These are phyloP conservation scores for Lactarius trivialis DNA, from an alignment of 768 basidiomycete species.

Conservation along the genomic window DNA sequence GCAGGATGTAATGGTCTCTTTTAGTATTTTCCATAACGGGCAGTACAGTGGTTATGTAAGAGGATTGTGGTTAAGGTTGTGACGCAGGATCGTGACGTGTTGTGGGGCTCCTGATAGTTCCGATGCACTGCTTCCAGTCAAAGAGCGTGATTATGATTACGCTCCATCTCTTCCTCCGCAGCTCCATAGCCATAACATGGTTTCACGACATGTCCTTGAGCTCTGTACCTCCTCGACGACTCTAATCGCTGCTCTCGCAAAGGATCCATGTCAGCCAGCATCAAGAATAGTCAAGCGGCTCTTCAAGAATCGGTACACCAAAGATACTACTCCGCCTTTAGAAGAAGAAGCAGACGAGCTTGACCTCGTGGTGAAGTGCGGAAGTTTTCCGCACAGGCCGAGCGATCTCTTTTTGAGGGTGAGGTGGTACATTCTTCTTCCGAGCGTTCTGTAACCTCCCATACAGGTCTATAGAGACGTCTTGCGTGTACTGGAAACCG, in stretches of 20 bases:
- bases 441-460: neutral
- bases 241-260: conserved; percentile 10
- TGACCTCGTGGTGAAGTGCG: conserved; percentile 42
- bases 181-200: conserved; percentile 2
- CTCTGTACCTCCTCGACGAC: conserved; percentile 18
- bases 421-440: conserved; percentile 16
- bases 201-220: conserved; percentile 11
- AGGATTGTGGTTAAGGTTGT: conserved; percentile 5
- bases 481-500: conserved; percentile 48
- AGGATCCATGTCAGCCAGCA: conserved; percentile 1
- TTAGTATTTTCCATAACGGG: too few species aligned
- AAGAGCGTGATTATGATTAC: neutral
- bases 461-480: conserved; percentile 55
- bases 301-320: neutral
- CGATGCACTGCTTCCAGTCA: neutral
- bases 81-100: neutral
- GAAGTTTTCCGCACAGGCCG: conserved; percentile 46
- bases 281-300: conserved; percentile 7
- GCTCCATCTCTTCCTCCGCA: neutral
- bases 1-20: too few species aligned
- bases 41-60: too few species aligned
- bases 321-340: neutral
- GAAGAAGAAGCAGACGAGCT: conserved; percentile 32
- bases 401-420: conserved; percentile 59
- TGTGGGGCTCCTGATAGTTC: neutral